A percentile compares a stretch with the other conserved stretches of the same genome.
phyloP scores from a whole-genome alignment of 441 rosid species.

The Caryocar brasiliense region DNA sequence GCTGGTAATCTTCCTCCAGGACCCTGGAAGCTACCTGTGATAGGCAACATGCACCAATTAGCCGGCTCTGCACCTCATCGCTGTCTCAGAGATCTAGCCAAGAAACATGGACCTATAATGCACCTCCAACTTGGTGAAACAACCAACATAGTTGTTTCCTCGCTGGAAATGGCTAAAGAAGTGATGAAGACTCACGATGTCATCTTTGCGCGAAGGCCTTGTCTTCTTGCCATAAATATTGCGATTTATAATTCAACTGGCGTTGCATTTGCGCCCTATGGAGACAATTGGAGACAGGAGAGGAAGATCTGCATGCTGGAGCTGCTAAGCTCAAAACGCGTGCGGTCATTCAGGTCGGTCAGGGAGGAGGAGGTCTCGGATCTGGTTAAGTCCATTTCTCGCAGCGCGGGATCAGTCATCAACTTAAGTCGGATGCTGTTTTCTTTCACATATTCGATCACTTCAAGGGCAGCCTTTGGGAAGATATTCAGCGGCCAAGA shows the following conservation, averaged over 20 bases:
- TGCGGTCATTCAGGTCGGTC: slow-evolving; percentile 1
- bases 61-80: slow-evolving; percentile 8
- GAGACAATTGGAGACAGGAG: slow-evolving; percentile 11
- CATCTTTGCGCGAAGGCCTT: slow-evolving; percentile 6
- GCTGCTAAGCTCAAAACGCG: slow-evolving; percentile 3
- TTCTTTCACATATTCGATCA: neutral
- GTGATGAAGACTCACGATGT: slow-evolving; percentile 12
- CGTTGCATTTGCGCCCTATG: slow-evolving; percentile 11
- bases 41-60: slow-evolving; percentile 15
- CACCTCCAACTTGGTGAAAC: slow-evolving; percentile 11
- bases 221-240: neutral
- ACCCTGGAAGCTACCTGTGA: slow-evolving; percentile 15
- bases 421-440: neutral
- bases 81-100: neutral
- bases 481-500: neutral
- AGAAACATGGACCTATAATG: slow-evolving; percentile 12
- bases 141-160: neutral
- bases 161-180: slow-evolving; percentile 4
- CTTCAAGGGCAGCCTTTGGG: slow-evolving; percentile 14
- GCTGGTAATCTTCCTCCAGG: slow-evolving; percentile 9
- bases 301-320: slow-evolving; percentile 4
- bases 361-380: slow-evolving; percentile 4
- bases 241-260: slow-evolving; percentile 1
- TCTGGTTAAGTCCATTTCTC: slow-evolving; percentile 2
- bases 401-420: neutral